Evolutionary conservation across 1,139 yeast species (phyloP), one percentile per base, ranked within the genome.

Genomic region (Debaryomyces subglobosus): DNA sequence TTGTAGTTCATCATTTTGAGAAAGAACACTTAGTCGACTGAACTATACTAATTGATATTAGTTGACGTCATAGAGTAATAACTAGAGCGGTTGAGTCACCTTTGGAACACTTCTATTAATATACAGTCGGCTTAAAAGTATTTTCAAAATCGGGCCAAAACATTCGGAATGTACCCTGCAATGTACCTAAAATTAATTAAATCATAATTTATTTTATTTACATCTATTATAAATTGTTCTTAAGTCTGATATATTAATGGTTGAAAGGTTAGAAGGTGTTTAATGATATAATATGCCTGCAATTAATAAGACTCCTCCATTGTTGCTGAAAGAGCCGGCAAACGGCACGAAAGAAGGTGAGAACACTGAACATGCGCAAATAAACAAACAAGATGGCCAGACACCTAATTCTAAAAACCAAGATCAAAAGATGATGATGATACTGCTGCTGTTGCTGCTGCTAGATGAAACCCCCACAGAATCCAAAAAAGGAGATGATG

Each of bases 21-120:
- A 27, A 5, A 5, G 30, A 27, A 27, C 4, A 4, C n/a, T 27
- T 27, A n/a, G 1, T 27, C 6, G 2, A 12, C 30, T 27, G 13
- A 12, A 12, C n/a, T n/a, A 27, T 27, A 12, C 6, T 7, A 21
- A 21, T 21, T 21, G 24, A 21, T 5, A 21, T 10, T 1, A 27
- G 30, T 2, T 27, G 24, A 27, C 30, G 30, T 27, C 30, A 27
- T 27, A 27, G 12, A 12, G 30, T 9, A 6, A 13, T 27, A 27
- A 12, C 27, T 10, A 24, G 10, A 18, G 12, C 12, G 10, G 4
- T 23, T 5, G 46, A 40, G 10, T 37, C 48, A 15, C 65, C 51
- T 20, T 20, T 57, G 61, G 23, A n/a, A 48, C 32, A 5, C 36
- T 20, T 18, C 23, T 30, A 30, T 18, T 40, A 40, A 40, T 40